A percentile compares a stretch with the other conserved stretches of the same genome.
Conservation (phyloP, 2,329 filamentous ascomycete genomes). For the Blastomyces silverae region DNA sequence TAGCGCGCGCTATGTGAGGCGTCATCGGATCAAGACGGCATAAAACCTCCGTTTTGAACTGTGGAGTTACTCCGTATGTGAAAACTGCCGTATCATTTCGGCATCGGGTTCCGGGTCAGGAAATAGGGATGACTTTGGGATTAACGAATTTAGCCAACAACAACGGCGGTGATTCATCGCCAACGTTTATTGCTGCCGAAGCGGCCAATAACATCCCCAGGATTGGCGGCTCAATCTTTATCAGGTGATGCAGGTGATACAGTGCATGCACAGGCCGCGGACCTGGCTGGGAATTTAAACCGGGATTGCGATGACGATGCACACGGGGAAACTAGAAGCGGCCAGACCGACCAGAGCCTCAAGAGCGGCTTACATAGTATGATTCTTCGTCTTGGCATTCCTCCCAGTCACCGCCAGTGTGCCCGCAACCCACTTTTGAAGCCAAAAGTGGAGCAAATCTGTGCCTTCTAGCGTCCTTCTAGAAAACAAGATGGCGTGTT, state of each 20-base stretch:
- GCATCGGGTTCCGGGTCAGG: background rate
- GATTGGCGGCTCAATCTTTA: background rate
- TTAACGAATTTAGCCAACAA: background rate
- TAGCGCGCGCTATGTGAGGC: no score
- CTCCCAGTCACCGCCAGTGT: background rate
- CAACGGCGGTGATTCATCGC: background rate
- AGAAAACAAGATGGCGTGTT: background rate
- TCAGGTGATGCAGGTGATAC: slow-evolving; percentile 6
- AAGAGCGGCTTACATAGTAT: no score
- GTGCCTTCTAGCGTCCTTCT: slow-evolving; percentile 11
- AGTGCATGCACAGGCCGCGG: background rate
- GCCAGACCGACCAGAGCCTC: background rate
- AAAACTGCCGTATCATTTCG: background rate
- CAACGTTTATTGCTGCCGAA: background rate
- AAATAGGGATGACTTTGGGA: background rate
- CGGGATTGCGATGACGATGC: background rate
- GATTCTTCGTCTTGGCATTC: background rate
- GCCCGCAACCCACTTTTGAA: background rate
- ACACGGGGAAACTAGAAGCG: no score
- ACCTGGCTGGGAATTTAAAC: background rate
- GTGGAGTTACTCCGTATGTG: no score
- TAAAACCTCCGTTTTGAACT: background rate
- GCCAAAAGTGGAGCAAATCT: background rate
- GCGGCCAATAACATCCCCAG: background rate
- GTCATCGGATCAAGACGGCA: background rate